A percentile compares a stretch with the other conserved stretches of the same genome.
Conservation (phyloP, 352 stramenopile genomes). For the Globisporangium acanthophoron region DNA sequence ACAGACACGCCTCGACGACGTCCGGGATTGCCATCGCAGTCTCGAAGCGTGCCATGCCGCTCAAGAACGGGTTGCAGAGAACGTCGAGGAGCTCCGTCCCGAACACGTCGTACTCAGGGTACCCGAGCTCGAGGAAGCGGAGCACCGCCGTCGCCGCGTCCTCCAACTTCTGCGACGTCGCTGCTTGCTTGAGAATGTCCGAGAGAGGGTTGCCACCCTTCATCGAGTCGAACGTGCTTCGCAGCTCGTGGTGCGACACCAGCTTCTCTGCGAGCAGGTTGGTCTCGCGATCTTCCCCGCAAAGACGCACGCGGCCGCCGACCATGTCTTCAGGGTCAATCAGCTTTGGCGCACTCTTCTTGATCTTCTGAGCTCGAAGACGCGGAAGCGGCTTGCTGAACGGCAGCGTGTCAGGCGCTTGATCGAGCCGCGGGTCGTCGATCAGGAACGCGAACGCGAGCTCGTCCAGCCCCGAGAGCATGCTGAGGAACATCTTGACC, state of each 20-base stretch:
- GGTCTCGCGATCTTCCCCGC: conserved; percentile 52
- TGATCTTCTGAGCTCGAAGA: conserved; percentile 39
- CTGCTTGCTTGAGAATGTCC: conserved; percentile 54
- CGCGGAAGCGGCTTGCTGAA: conserved; percentile 63
- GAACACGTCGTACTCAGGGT: conserved; percentile 83
- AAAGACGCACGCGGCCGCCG: conserved; percentile 62
- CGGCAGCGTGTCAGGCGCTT: conserved; percentile 56
- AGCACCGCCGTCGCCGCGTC: conserved; percentile 67
- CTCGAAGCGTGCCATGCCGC: conserved; percentile 80
- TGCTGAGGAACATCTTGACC: conserved; percentile 65
- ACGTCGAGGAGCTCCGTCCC: conserved; percentile 68
- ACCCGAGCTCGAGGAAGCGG: conserved; percentile 78
- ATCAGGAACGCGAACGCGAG: conserved; percentile 79
- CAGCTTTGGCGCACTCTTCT: conserved; percentile 52
- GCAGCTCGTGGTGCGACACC: conserved; percentile 68
- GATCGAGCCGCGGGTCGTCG: conserved; percentile 65
- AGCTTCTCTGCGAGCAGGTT: conserved; percentile 70
- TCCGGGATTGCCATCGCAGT: conserved; percentile 78
- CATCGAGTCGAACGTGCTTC: conserved; percentile 60
- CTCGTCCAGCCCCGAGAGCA: conserved; percentile 57
- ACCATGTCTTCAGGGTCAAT: conserved; percentile 86
- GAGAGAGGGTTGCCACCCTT: conserved; percentile 76
- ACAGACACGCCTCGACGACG: conserved; percentile 73
- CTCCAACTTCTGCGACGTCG: conserved; percentile 58
- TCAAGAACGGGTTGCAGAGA: conserved; percentile 81